Percentiles rank a stretch among this genome's conserved stretches.
Conservation (phyloP, 1,139 yeast genomes). For the Saccharomyces hybrid region DNA sequence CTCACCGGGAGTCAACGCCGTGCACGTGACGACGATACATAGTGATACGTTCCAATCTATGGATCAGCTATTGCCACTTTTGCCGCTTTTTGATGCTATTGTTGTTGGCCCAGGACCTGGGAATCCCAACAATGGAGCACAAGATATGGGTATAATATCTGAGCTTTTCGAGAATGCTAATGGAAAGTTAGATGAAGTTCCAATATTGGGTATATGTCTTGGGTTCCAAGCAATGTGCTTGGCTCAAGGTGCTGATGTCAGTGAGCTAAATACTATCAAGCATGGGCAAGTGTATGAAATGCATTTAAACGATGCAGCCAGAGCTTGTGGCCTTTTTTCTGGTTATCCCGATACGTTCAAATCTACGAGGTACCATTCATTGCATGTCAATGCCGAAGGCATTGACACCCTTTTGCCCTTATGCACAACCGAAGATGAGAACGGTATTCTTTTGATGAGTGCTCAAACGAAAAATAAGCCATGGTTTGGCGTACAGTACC, state of each 20-base stretch:
- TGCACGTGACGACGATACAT: slow-evolving; percentile 59
- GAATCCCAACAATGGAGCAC: slow-evolving; percentile 48
- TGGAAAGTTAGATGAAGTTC: slow-evolving; percentile 34
- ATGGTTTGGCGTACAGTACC: slow-evolving; percentile 91
- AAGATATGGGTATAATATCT: slow-evolving; percentile 73
- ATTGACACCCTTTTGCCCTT: slow-evolving; percentile 39
- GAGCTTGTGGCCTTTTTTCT: slow-evolving; percentile 33
- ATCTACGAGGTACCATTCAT: slow-evolving; percentile 85
- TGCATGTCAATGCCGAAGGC: slow-evolving; percentile 41
- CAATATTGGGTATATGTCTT: slow-evolving; percentile 83
- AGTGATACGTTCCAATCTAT: slow-evolving; percentile 53
- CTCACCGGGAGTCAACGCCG: slow-evolving; percentile 36
- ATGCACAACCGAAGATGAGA: slow-evolving; percentile 43
- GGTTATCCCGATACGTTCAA: slow-evolving; percentile 40
- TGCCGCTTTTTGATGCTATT: slow-evolving; percentile 58
- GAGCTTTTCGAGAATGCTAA: slow-evolving; percentile 21
- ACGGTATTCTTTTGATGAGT: slow-evolving; percentile 60
- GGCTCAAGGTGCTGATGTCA: slow-evolving; percentile 53
- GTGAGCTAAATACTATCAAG: slow-evolving; percentile 48
- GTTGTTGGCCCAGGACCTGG: slow-evolving; percentile 98
- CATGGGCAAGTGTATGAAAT: slow-evolving; percentile 76
- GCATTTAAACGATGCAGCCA: slow-evolving; percentile 32
- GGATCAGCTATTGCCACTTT: slow-evolving; percentile 33
- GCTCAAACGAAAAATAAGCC: slow-evolving; percentile 55
- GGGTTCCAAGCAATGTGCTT: slow-evolving; percentile 84